Percentiles rank a stretch among this genome's conserved stretches.
Evolutionary conservation across 495 filamentous ascomycete genomes (phyloP).

Genomic region (Hypoxylon intermedium): DNA sequence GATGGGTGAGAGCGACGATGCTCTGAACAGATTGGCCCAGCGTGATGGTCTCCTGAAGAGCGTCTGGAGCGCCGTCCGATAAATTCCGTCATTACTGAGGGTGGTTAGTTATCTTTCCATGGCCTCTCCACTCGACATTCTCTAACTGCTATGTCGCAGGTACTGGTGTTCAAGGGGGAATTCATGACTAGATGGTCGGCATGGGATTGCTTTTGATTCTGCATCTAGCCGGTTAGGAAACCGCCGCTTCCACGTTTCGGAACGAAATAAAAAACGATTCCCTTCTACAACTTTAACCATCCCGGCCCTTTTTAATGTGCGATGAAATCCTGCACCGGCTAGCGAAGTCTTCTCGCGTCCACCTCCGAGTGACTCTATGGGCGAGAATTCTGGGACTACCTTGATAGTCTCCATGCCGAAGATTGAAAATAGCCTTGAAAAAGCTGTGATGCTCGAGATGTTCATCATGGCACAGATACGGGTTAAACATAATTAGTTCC

Average conservation of each 20-base stretch:
- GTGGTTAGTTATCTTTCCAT: conserved; percentile 37
- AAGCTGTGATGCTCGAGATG: conserved; percentile 79
- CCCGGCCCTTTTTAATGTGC: conserved; percentile 10
- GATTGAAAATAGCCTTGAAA: conserved; percentile 74
- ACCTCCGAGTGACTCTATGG: conserved; percentile 54
- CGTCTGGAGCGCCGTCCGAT: conserved; percentile 89
- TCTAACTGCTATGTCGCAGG: conserved; percentile 8
- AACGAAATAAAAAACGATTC: conserved; percentile 47
- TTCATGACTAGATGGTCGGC: conserved; percentile 40
- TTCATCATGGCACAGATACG: conserved; percentile 94
- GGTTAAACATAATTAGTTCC: conserved; percentile 69
- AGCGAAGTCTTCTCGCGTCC: conserved; percentile 57
- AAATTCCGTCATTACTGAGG: conserved; percentile 46
- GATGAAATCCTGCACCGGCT: conserved; percentile 47
- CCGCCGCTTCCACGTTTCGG: conserved; percentile 34
- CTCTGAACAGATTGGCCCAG: conserved; percentile 93
- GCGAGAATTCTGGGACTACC: conserved; percentile 62
- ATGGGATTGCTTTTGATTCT: conserved; percentile 47
- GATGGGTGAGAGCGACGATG: conserved; percentile 97
- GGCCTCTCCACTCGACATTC: no score
- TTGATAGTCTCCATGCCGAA: conserved; percentile 62
- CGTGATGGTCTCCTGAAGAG: conserved; percentile 93
- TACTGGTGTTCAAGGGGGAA: conserved; percentile 39
- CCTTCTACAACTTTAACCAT: conserved; percentile 26
- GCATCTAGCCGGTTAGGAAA: conserved; percentile 46